Evolutionary conservation across 1,139 yeast species (phyloP).

Genomic region (Yamadazyma friedrichii): DNA sequence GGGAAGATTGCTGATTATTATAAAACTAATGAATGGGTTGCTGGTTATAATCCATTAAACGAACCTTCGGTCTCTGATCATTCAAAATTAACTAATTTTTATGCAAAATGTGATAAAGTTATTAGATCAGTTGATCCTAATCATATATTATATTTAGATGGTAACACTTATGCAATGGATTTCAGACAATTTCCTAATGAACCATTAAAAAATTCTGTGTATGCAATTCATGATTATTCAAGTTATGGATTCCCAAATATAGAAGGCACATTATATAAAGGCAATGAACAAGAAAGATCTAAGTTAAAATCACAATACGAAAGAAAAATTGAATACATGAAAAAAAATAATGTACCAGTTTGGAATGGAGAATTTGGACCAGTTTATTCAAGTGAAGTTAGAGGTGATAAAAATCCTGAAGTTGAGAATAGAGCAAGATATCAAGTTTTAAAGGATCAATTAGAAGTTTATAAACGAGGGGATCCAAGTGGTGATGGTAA

Average conservation of each 20-base stretch:
- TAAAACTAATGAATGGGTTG: constrained; percentile 42
- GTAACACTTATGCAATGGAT: constrained; percentile 48
- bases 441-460: constrained; percentile 41
- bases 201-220: constrained; percentile 40
- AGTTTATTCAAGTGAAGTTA: constrained; percentile 39
- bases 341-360: constrained; percentile 38
- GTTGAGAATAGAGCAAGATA: constrained; percentile 36
- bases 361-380: constrained; percentile 56
- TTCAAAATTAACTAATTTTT: constrained; percentile 34
- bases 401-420: constrained; percentile 38
- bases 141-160: constrained; percentile 46
- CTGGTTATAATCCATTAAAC: constrained; percentile 49
- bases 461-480: constrained; percentile 37
- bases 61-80: constrained; percentile 46
- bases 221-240: constrained; percentile 47
- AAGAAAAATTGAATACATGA: constrained; percentile 42
- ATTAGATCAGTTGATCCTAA: constrained; percentile 41
- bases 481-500: constrained; percentile 44
- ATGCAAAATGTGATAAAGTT: constrained; percentile 29
- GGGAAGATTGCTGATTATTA: constrained; percentile 38
- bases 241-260: constrained; percentile 39
- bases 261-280: constrained; percentile 29
- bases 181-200: constrained; percentile 40
- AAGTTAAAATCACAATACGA: constrained; percentile 34
- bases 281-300: constrained; percentile 27